Evolutionary conservation across 1,284 basidiomycete species (phyloP), one percentile per base, ranked within the genome.

Genomic region (Violaceomyces palustris): DNA sequence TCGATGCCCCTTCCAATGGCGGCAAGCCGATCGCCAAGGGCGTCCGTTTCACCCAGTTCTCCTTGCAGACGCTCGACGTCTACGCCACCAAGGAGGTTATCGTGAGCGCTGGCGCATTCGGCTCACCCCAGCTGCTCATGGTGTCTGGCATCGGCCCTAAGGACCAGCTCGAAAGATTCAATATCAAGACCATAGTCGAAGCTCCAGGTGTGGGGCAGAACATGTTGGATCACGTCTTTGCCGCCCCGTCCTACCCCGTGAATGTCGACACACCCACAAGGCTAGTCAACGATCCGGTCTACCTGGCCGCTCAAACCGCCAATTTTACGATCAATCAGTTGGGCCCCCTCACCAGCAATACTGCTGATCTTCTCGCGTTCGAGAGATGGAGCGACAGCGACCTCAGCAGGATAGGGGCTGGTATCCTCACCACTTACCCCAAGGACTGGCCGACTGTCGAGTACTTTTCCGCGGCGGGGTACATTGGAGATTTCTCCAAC

Each of bases 1-100:
- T 74, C 17, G 40, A 80, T 33, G n/a, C n/a, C n/a, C n/a, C n/a
- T n/a, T 67, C 68, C 1, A 44, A 74, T 1, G 64, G 77, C 11
- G 67, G 74, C 15, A 64, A 77, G 42, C 61, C 58, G 5, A 42
- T 39, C 23, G 63, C 61, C 17, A 50, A 39, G 9, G 48, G 53
- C 21, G 62, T 69, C 8, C 38, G 46, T 4, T 64, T 59, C 42
- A 50, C 38, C 4, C 15, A 58, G 22, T 15, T 14, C 10, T 21
- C 21, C 3, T 15, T 15, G 18, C 22, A 52, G 27, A 43, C 40
- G 19, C 44, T 42, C 37, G 55, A 50, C 14, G 24, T 57, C 42
- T 48, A 47, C 30, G 66, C 58, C 1, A 29, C 42, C 3, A 59
- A 59, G 38, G 70, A 73, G 37, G 61, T 70, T 30, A 72, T 73